Evolutionary conservation across 768 basidiomycete genomes (phyloP), one percentile per base, ranked within the genome.

Genomic region (button mushroom (Agaricus bisporus)): DNA sequence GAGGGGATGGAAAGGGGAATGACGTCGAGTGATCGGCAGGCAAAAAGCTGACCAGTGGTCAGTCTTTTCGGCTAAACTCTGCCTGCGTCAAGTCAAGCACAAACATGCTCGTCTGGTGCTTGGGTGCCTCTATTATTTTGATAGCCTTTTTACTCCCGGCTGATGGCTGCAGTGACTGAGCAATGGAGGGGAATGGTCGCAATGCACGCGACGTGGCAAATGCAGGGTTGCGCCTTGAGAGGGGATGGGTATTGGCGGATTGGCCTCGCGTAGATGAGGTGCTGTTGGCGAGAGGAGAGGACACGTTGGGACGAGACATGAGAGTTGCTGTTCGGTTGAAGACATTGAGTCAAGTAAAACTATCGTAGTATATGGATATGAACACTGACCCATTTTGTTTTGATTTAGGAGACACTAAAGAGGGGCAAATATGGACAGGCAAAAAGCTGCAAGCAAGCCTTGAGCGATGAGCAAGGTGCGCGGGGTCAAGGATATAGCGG

Each of bases 81-180:
- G 81, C 88, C 65, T 90, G 90, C 0, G 90, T 91, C 54, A 93
- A 76, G 68, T 91, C 79, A 49, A 93, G 81, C 56, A 86, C 73
- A 61, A 91, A 92, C 37, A 79, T 81, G 45, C 75, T 73, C 65
- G 80, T 78, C 68, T 81, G 81, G 65, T 86, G 82, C 62, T 82
- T 76, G 25, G 91, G 88, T 9, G 88, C 86, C 65, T 89, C 79
- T 54, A 93, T 91, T 63, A 91, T 74, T 63, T 92, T 92, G 15
- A 83, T 74, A 5, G 83, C 72, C 80, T 73, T 74, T 56, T 52
- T n/a, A 63, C 49, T 28, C 56, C 61, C 54, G 67, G 64, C 51
- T 35, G 66, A 49, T 17, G 68, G 70, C 48, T 66, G 68, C 38
- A 77, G 57, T 11, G 75, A 58, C 60, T 72, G 70, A 10, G 80